Conservation (phyloP, 805 yeast species). For the Spathaspora hagerdaliae region DNA sequence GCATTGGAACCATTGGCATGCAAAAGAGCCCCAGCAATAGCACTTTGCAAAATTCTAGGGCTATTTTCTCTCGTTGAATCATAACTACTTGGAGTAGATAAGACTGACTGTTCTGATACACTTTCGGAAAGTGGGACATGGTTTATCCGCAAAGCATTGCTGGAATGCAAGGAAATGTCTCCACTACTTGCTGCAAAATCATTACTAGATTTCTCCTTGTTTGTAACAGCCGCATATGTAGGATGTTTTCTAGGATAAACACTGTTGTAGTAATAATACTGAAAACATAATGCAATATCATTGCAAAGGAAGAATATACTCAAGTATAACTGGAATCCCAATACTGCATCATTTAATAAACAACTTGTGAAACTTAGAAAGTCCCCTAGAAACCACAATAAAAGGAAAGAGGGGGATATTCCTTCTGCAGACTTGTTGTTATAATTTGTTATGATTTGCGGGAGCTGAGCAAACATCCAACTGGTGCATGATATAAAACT, state of each 20-base stretch:
- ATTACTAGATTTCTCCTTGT: background rate
- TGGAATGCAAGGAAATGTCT: background rate
- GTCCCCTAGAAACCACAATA: slow-evolving; percentile 67
- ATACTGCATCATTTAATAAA: slow-evolving; percentile 32
- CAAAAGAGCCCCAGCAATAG: slow-evolving; percentile 6
- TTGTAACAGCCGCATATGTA: background rate
- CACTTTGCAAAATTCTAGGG: background rate
- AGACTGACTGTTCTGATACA: slow-evolving; percentile 2
- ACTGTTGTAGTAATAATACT: slow-evolving; percentile 39
- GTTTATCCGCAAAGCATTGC: slow-evolving; percentile 6
- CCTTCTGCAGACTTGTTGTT: slow-evolving; percentile 62
- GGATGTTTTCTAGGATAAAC: slow-evolving; percentile 23
- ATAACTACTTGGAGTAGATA: slow-evolving; percentile 13
- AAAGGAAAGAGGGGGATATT: slow-evolving; percentile 54
- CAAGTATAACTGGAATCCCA: slow-evolving; percentile 35
- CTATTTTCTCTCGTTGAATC: slow-evolving; percentile 9
- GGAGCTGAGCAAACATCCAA: slow-evolving; percentile 75
- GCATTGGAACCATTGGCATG: slow-evolving; percentile 9
- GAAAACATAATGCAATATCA: slow-evolving; percentile 36
- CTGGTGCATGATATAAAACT: slow-evolving; percentile 45
- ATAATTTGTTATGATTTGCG: slow-evolving; percentile 63
- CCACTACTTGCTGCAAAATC: background rate
- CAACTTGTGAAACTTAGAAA: slow-evolving; percentile 47
- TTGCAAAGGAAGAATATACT: slow-evolving; percentile 38
- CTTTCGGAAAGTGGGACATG: background rate